phyloP scores from a whole-genome alignment of 225 moss, liverwort and hornwort genomes.

The Takakia lepidozioides region DNA sequence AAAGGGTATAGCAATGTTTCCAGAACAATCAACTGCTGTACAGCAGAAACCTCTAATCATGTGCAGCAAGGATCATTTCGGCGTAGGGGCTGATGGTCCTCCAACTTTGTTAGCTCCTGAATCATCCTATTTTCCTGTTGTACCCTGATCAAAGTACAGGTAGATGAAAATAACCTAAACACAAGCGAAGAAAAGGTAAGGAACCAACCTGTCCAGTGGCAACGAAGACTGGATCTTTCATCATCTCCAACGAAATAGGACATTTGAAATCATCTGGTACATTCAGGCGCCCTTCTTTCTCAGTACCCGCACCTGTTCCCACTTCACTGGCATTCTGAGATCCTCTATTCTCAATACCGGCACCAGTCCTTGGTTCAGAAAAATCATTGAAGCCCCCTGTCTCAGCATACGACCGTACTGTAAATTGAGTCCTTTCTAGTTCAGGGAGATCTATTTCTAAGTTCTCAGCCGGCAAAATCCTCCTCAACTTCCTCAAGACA shows the following conservation, averaged over 20 bases:
- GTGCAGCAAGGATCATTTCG: not conserved
- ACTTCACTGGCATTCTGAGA: constrained; percentile 19
- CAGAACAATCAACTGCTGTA: not conserved
- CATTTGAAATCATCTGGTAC: constrained; percentile 61
- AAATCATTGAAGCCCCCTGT: constrained; percentile 6
- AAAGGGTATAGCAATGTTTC: not conserved
- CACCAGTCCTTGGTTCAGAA: constrained; percentile 9
- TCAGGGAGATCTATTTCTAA: constrained; percentile 20
- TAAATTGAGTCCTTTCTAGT: constrained; percentile 22
- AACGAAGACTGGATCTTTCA: constrained; percentile 65
- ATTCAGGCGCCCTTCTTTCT: constrained; percentile 11
- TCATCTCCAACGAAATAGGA: constrained; percentile 58
- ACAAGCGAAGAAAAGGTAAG: not conserved
- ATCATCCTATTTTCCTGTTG: too few species aligned
- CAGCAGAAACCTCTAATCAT: not conserved
- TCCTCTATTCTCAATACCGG: constrained; percentile 10
- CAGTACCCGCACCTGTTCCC: constrained; percentile 11
- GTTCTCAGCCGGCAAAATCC: constrained; percentile 23
- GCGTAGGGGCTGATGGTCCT: too few species aligned
- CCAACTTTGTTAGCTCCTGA: too few species aligned
- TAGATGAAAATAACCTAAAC: too few species aligned
- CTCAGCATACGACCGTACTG: constrained; percentile 18
- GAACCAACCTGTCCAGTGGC: constrained; percentile 48
- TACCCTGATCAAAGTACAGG: not conserved
- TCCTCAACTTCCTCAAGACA: constrained; percentile 23